phyloP scores from a whole-genome alignment of 441 rosid genomes.

The Erodium texanum region DNA sequence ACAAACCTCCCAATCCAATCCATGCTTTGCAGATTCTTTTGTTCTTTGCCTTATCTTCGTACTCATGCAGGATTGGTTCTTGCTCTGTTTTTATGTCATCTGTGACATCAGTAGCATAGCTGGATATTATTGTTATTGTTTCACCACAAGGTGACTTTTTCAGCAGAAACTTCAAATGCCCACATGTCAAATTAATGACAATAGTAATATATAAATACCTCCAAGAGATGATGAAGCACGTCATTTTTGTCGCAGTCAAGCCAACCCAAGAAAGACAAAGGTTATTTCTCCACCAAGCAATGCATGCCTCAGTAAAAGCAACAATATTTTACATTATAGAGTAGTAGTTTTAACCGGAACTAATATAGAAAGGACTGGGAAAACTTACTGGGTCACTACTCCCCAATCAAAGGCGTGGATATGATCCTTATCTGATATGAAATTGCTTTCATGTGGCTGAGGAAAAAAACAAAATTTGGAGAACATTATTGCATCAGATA shows the following conservation, averaged over 20 bases:
- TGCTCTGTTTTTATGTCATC: conserved; percentile 26
- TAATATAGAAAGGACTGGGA: conserved; percentile 14
- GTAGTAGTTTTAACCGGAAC: conserved; percentile 15
- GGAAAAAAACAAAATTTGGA: not conserved
- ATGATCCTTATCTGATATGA: conserved; percentile 19
- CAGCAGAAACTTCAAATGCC: conserved; percentile 1
- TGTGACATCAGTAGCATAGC: conserved; percentile 29
- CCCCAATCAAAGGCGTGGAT: conserved; percentile 13
- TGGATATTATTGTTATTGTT: not conserved
- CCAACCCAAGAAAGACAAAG: conserved; percentile 15
- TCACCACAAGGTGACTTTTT: conserved; percentile 47
- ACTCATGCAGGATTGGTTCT: conserved; percentile 30
- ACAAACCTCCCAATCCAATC: no score
- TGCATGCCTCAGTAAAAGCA: conserved; percentile 18
- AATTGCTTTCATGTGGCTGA: not conserved
- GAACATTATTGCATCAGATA: not conserved
- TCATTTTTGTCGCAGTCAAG: conserved; percentile 20
- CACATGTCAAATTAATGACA: conserved; percentile 40
- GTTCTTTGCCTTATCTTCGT: conserved; percentile 25
- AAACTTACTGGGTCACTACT: conserved; percentile 11
- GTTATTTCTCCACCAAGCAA: conserved; percentile 12
- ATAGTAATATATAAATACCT: not conserved
- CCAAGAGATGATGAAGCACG: conserved; percentile 12
- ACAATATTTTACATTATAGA: conserved; percentile 24
- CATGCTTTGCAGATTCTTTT: conserved; percentile 17